Evolutionary conservation across 2,329 filamentous ascomycete genomes (phyloP), one percentile per base, ranked within the genome.

Genomic region (Colletotrichum limetticola): DNA sequence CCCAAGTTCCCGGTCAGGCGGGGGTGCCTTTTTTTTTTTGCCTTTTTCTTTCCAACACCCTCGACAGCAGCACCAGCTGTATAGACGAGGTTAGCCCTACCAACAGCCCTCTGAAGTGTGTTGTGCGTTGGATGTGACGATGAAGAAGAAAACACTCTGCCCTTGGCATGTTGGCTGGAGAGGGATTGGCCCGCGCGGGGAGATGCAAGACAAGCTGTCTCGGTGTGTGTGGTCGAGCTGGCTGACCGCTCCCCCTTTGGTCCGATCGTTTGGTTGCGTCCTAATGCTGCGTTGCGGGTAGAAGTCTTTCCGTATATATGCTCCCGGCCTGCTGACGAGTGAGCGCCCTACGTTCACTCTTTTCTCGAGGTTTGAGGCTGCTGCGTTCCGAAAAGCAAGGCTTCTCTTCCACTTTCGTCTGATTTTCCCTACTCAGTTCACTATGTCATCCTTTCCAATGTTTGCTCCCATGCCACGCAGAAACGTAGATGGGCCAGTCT

Each of bases 51-150:
- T 49, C 19, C 19, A n/a, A 49, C 42, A 8, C 56, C 61, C 66
- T 65, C 60, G 12, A 42, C 37, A 42, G 37, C 37, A 59, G 66
- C 60, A 56, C 56, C 56, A 61, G 60, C 56, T 57, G 42, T 49
- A 66, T 52, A 19, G 60, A 70, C 66, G 71, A 72, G 71, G 71
- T 70, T 72, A 71, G 66, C 66, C 71, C 71, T 65, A 72, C 66
- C 66, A 66, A 70, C 60, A 37, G 9, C 49, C 35, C 56, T 28
- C 35, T 14, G 16, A 49, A 52, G 60, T 70, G 55, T 49, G 46
- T 49, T 49, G 66, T 70, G 71, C 67, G 70, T 70, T 72, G 66
- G 53, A 72, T 65, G 46, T 24, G 70, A 60, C 26, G 19, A 60
- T 4, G 35, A 63, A 66, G 56, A 72, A 66, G 71, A 56, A 72